Percentiles rank a stretch among this genome's conserved stretches.
Evolutionary conservation across 2,329 filamentous ascomycete genomes (phyloP).

Genomic region (Verticillium nonalfalfae): DNA sequence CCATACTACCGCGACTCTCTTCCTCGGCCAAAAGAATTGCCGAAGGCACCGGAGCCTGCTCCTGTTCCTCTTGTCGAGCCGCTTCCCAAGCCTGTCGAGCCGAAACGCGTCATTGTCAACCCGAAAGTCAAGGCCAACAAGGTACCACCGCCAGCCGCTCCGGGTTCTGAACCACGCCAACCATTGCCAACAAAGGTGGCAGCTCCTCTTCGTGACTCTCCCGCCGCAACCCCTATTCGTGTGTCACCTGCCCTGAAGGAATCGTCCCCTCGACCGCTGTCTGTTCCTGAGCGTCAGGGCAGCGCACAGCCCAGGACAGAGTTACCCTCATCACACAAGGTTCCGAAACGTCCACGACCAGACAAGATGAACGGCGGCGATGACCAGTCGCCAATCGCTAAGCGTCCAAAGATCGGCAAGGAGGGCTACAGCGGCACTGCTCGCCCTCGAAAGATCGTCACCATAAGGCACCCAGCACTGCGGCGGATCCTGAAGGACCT

Average conservation of each 20-base stretch:
- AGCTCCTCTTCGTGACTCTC: not conserved
- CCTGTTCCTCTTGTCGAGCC: not conserved
- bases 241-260: not conserved
- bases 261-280: not conserved
- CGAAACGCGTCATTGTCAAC: constrained; percentile 20
- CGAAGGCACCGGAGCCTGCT: constrained; percentile 16
- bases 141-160: not conserved
- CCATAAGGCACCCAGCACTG: constrained; percentile 25
- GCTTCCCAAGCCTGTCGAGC: constrained; percentile 10
- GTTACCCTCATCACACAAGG: constrained; percentile 6
- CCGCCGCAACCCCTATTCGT: constrained; percentile 2
- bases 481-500: constrained; percentile 23
- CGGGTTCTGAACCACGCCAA: not conserved
- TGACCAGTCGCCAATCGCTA: constrained; percentile 24
- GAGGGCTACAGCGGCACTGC: constrained; percentile 17
- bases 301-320: constrained; percentile 6
- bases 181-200: not conserved
- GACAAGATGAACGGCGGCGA: constrained; percentile 29
- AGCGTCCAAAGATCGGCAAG: constrained; percentile 26
- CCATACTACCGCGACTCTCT: constrained; percentile 27
- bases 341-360: constrained; percentile 27
- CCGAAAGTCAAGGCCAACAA: constrained; percentile 26
- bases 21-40: constrained; percentile 3
- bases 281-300: not conserved
- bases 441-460: constrained; percentile 26